Conservation (phyloP, 78 protist genomes). For the Dictyostelium firmibasis region DNA sequence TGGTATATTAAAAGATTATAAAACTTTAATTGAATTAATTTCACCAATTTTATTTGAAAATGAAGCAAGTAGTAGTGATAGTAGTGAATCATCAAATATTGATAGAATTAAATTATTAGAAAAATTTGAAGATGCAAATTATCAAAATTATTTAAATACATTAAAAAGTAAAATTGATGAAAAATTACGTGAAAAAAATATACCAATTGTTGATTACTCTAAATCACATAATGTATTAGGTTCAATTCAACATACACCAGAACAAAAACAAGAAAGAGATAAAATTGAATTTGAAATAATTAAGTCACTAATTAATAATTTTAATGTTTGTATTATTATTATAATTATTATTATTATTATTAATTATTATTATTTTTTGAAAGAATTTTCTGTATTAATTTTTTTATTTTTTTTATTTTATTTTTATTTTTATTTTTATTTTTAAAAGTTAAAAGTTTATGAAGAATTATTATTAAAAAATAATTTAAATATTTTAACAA, state of each 20-base stretch:
- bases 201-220: conserved; percentile 48
- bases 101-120: conserved; percentile 5
- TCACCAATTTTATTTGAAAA: not conserved
- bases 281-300: conserved; percentile 4
- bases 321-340: not conserved
- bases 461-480: not conserved
- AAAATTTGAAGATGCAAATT: not conserved
- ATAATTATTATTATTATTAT: not conserved
- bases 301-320: not conserved
- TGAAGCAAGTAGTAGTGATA: not conserved
- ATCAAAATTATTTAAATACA: not conserved
- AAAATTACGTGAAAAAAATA: conserved; percentile 22
- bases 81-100: not conserved
- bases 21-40: not conserved
- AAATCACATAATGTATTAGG: conserved; percentile 52
- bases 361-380: not conserved
- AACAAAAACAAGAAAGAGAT: conserved; percentile 28
- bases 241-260: conserved; percentile 36
- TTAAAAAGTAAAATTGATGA: not conserved
- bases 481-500: not conserved
- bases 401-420: not conserved
- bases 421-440: not conserved
- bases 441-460: not conserved
- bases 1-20: not conserved
- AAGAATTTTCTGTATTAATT: no score